phyloP scores from a whole-genome alignment of 2,329 filamentous ascomycete species.

The Fusarium udum region DNA sequence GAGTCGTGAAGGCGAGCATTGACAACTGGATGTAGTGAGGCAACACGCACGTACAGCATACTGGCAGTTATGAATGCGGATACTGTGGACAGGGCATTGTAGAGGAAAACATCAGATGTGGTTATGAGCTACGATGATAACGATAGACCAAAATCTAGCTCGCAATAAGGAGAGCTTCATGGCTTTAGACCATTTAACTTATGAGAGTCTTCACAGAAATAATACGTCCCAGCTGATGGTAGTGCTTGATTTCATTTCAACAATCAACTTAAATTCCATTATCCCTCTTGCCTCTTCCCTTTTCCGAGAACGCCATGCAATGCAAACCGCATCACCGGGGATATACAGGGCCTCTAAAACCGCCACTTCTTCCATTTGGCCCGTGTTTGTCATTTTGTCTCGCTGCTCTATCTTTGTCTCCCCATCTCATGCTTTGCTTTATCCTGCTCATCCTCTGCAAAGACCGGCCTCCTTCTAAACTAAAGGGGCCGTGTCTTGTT shows the following conservation, averaged over 20 bases:
- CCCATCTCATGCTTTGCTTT: conserved; percentile 20
- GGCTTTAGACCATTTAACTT: background rate
- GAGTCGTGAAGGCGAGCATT: conserved; percentile 49
- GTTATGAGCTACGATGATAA: conserved; percentile 34
- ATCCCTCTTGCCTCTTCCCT: conserved; percentile 45
- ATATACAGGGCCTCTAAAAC: conserved; percentile 43
- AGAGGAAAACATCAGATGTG: conserved; percentile 9
- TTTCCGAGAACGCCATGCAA: conserved; percentile 52
- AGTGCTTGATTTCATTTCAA: conserved; percentile 43
- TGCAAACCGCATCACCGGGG: conserved; percentile 52
- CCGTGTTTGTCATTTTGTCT: conserved; percentile 25
- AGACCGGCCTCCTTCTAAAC: conserved; percentile 11
- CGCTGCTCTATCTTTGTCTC: conserved; percentile 30
- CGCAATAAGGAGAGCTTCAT: background rate
- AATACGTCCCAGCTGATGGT: conserved; percentile 12
- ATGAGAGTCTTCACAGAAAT: conserved; percentile 5
- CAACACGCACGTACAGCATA: background rate
- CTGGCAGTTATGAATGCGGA: background rate
- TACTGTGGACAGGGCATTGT: background rate
- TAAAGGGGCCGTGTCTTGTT: background rate
- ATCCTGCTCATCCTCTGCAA: conserved; percentile 20
- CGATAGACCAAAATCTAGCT: conserved; percentile 20
- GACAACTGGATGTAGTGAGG: conserved; percentile 2
- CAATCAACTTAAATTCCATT: conserved; percentile 46
- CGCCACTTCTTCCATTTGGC: conserved; percentile 26